Evolutionary conservation across 78 protist species (phyloP).

Genomic region (Guillardia theta): DNA sequence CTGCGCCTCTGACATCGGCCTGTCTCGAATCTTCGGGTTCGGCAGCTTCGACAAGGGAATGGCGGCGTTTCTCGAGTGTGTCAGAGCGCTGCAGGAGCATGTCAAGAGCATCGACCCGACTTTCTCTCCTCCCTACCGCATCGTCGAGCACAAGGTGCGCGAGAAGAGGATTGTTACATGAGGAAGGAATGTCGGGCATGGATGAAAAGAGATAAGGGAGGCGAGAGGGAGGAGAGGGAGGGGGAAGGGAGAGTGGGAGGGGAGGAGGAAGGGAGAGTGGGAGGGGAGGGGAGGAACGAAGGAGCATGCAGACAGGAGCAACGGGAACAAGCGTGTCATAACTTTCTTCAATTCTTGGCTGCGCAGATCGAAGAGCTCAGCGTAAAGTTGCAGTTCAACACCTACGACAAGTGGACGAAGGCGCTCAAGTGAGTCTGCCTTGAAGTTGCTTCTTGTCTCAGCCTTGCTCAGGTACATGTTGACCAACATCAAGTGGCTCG

Average conservation of each 20-base stretch:
- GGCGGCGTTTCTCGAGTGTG: conserved; percentile 76
- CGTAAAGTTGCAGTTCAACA: conserved; percentile 3
- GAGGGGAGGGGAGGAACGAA: too few relatives aligned
- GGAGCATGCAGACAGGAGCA: too few relatives aligned
- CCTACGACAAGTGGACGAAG: background rate
- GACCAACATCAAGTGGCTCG: conserved; percentile 17
- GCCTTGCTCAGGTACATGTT: background rate
- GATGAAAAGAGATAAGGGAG: too few relatives aligned
- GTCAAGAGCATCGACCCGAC: background rate
- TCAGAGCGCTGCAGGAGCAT: conserved; percentile 57
- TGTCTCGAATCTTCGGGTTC: conserved; percentile 64
- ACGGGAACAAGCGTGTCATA: too few relatives aligned
- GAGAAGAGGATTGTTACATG: too few relatives aligned
- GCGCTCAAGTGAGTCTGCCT: background rate
- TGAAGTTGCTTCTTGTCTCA: background rate
- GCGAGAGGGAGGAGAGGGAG: too few relatives aligned
- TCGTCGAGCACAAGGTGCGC: background rate
- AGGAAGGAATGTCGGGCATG: too few relatives aligned
- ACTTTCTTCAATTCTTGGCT: too few relatives aligned
- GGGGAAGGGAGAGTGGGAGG: too few relatives aligned
- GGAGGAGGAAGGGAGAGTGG: too few relatives aligned
- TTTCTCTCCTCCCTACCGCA: background rate
- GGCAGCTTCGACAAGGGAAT: conserved; percentile 80
- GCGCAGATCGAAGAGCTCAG: background rate
- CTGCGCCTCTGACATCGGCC: conserved; percentile 37